Evolutionary conservation across 371 early-diverging fungal species (phyloP).

Genomic region (Rhizomucor pusillus): DNA sequence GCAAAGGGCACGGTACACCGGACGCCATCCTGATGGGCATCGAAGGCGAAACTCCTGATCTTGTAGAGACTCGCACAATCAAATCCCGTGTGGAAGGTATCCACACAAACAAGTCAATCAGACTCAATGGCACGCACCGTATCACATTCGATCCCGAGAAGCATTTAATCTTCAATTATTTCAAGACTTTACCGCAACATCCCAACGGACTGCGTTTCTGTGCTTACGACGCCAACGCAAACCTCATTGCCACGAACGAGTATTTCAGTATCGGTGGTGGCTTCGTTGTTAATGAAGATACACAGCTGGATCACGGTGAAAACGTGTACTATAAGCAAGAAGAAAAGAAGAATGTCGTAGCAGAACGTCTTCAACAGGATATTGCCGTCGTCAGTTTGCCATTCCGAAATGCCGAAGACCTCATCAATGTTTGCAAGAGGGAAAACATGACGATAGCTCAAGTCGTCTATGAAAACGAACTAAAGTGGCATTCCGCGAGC

Average conservation of each 20-base stretch:
- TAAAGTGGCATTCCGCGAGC: constrained; percentile 82
- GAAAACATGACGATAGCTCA: constrained; percentile 93
- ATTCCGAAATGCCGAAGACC: constrained; percentile 77
- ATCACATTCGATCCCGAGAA: constrained; percentile 82
- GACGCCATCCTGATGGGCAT: constrained; percentile 88
- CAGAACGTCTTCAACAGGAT: constrained; percentile 63
- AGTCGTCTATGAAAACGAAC: constrained; percentile 92
- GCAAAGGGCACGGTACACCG: constrained; percentile 93
- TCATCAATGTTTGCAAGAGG: constrained; percentile 77
- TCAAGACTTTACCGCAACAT: constrained; percentile 87
- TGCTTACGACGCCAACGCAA: constrained; percentile 75
- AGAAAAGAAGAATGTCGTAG: constrained; percentile 21
- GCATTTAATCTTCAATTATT: constrained; percentile 83
- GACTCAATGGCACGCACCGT: constrained; percentile 71
- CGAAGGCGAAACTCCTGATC: constrained; percentile 92
- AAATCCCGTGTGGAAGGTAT: constrained; percentile 74
- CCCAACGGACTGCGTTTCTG: constrained; percentile 96
- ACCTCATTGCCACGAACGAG: constrained; percentile 88
- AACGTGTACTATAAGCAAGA: constrained; percentile 81
- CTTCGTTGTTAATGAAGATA: constrained; percentile 91
- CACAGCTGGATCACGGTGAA: constrained; percentile 81
- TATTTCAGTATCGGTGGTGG: constrained; percentile 96
- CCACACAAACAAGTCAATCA: constrained; percentile 61
- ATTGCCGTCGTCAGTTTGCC: constrained; percentile 82
- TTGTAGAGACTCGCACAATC: constrained; percentile 82